Conservation (phyloP, 164 flowering plant genomes). For the Dillenia turbinata region DNA sequence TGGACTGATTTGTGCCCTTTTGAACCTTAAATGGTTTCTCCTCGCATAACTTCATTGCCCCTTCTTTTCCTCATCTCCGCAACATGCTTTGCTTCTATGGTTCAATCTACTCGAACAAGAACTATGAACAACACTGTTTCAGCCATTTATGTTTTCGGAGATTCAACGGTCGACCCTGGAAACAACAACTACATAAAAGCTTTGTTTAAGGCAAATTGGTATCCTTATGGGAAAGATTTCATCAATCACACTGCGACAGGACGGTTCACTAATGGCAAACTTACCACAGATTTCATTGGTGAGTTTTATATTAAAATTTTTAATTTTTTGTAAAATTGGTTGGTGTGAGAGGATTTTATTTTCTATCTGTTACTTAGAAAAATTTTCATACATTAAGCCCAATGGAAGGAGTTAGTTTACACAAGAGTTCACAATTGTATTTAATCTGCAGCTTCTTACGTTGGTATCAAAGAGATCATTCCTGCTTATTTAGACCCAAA, state of each 20-base stretch:
- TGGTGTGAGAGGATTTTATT: too few species aligned
- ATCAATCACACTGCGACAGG: conserved; percentile 44
- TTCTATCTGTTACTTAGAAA: too few species aligned
- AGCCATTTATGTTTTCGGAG: conserved; percentile 61
- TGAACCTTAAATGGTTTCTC: too few species aligned
- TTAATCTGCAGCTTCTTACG: conserved; percentile 15
- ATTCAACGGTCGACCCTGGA: conserved; percentile 74
- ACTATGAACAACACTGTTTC: conserved; percentile 19
- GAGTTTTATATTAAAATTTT: not conserved
- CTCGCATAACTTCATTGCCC: too few species aligned
- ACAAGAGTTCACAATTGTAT: too few species aligned
- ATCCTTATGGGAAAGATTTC: conserved; percentile 63
- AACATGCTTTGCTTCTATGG: too few species aligned
- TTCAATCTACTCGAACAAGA: not conserved
- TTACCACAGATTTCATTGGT: conserved; percentile 56
- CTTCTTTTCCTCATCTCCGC: too few species aligned
- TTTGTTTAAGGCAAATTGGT: conserved; percentile 36
- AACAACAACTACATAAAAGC: conserved; percentile 55
- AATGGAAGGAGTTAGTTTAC: too few species aligned
- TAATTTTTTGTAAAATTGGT: too few species aligned
- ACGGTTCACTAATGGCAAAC: conserved; percentile 55
- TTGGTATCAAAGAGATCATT: conserved; percentile 22
- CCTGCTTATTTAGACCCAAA: conserved; percentile 35
- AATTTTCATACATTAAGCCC: too few species aligned
- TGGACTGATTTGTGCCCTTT: too few species aligned